Evolutionary conservation across 1,139 yeast species (phyloP).

Genomic region (Taphrina wiesneri): DNA sequence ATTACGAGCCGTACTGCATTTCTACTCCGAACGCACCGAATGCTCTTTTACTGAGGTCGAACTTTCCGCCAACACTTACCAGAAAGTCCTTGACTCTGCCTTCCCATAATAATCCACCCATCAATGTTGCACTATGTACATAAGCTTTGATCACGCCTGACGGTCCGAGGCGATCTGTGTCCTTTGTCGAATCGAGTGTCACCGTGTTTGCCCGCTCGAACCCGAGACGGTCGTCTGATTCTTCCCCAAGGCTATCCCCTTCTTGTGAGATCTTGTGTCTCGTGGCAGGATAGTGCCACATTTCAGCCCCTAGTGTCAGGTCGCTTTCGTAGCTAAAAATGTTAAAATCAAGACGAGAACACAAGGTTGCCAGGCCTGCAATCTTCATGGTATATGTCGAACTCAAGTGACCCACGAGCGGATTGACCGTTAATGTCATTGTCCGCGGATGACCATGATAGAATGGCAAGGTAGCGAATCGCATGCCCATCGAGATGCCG

Average conservation of each 20-base stretch:
- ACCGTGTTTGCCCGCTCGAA: constrained; percentile 12
- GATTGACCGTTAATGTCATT: constrained; percentile 83
- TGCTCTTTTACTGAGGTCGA: constrained; percentile 33
- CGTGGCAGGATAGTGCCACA: constrained; percentile 55
- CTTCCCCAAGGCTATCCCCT: background rate
- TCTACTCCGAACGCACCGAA: constrained; percentile 38
- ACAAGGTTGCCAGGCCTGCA: constrained; percentile 54
- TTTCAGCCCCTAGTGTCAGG: constrained; percentile 79
- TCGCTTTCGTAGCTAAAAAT: constrained; percentile 88
- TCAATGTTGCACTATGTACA: constrained; percentile 64
- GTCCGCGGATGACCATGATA: constrained; percentile 87
- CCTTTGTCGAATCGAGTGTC: constrained; percentile 35
- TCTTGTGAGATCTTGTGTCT: background rate
- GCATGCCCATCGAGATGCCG: constrained; percentile 69
- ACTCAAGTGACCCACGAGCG: constrained; percentile 84
- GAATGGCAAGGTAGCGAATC: constrained; percentile 84
- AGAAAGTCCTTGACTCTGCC: constrained; percentile 80
- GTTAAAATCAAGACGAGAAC: constrained; percentile 86
- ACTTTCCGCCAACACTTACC: constrained; percentile 64
- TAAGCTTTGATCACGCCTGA: constrained; percentile 70
- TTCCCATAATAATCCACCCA: constrained; percentile 73
- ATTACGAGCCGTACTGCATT: constrained; percentile 39
- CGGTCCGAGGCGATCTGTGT: constrained; percentile 41
- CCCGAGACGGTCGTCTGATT: background rate
- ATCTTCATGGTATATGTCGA: constrained; percentile 85